Evolutionary conservation across 345 rosid genomes (phyloP), one percentile per base, ranked within the genome.

Genomic region (Schrenkiella parvula): DNA sequence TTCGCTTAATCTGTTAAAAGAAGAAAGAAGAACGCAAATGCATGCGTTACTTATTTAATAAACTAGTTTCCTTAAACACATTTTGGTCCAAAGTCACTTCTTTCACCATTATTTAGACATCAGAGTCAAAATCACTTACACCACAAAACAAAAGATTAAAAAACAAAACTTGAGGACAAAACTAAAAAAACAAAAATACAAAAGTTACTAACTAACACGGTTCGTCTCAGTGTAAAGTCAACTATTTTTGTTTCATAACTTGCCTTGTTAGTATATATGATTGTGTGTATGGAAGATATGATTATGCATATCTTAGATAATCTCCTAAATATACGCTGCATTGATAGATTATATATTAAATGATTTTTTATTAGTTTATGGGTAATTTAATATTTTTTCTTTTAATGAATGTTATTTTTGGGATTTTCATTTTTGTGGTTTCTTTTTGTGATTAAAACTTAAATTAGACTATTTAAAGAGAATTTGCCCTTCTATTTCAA

Each of bases 81-180:
- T 58, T 22, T 66, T 46, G 74, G 28, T 70, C 26, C 57, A 58
- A 31, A 41, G 21, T 68, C 65, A 46, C 42, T 34, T 70, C 65
- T 58, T 57, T 43, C 28, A 58, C 57, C n/a, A 43, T 14, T n/a
- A 4, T 44, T 22, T 3, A 66, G 60, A 37, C 4, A 37, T 32
- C 6, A 70, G 19, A 58, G 8, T 34, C 6, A 0, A 19, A 70
- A 34, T 34, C 37, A 46, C 56, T 34, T 44, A 39, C 18, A 26
- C 17, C 29, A 53, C 72, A 53, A 53, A 17, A 52, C 1, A 34
- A 39, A 23, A 51, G 7, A 25, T 0, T 12, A 48, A 11, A 48
- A 3, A 14, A 1, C 4, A 39, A 39, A 2, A n/a, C n/a, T n/a
- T n/a, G n/a, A 3, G 56, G 11, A 11, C 25, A 19, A 9, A 18